A percentile compares a stretch with the other conserved stretches of the same genome.
phyloP scores from a whole-genome alignment of 2,329 filamentous ascomycete genomes.

The Cladosporium sp. region DNA sequence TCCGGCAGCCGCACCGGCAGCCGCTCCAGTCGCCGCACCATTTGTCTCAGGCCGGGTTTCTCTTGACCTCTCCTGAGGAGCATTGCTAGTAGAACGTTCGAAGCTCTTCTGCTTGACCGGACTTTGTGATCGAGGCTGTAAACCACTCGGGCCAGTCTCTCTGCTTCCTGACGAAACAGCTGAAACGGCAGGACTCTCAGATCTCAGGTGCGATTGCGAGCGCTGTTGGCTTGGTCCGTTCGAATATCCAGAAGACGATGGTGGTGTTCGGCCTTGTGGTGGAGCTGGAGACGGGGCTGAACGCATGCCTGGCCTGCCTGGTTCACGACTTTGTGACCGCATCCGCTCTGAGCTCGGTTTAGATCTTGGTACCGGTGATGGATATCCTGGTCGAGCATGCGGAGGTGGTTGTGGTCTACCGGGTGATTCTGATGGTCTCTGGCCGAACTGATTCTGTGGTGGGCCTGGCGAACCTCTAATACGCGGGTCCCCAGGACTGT shows the following conservation, averaged over 20 bases:
- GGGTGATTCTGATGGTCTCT: constrained; percentile 16
- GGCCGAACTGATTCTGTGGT: constrained; percentile 25
- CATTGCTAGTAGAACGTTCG: constrained; percentile 1
- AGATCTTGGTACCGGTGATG: constrained; percentile 18
- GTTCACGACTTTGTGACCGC: constrained; percentile 28
- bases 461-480: constrained; percentile 29
- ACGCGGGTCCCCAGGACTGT: constrained; percentile 27
- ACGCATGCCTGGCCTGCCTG: constrained; percentile 18
- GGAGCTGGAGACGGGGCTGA: constrained; percentile 26
- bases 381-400: not conserved
- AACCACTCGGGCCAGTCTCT: not conserved
- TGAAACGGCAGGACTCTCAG: constrained; percentile 17
- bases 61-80: not conserved
- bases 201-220: constrained; percentile 12
- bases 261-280: constrained; percentile 5
- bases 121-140: constrained; percentile 17
- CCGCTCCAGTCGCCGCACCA: not conserved
- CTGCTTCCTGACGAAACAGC: constrained; percentile 8
- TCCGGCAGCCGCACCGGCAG: constrained; percentile 6
- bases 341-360: constrained; percentile 33
- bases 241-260: not conserved
- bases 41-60: not conserved
- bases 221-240: not conserved
- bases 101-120: constrained; percentile 17
- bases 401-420: not conserved